Base-by-base conservation (phyloP, 495 filamentous ascomycete genomes). In the Xeromyces bisporus region DNA sequence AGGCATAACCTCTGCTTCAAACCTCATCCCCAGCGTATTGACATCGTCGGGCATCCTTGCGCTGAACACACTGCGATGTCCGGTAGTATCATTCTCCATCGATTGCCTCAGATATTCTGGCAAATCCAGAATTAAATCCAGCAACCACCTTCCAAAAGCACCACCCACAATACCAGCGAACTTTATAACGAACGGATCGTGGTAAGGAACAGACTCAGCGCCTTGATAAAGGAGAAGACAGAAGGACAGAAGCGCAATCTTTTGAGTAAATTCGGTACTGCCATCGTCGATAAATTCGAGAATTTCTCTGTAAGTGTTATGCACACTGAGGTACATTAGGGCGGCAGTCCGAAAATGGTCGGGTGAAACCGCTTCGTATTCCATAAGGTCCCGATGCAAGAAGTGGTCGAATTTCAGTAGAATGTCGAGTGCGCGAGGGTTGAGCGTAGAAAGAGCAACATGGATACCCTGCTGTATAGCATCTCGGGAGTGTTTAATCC, bases 401-500 rank as follows among this genome's bases (percentile, higher is more conserved):
- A n/a, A n/a, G n/a, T n/a, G n/a, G n/a, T n/a, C n/a, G n/a, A n/a
- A n/a, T n/a, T n/a, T n/a, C n/a, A n/a, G n/a, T n/a, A n/a, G n/a
- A n/a, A n/a, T n/a, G n/a, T n/a, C n/a, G 2, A 62, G 39, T 0
- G 54, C 57, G 9, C 34, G 18, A 20, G 28, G 23, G 17, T 64
- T 54, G 16, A 45, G 35, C 2, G 43, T 35, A 6, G 36, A 23
- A 12, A 64, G 42, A 2, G 59, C 56, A 0, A 38, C 47, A 10
- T 39, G 38, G 26, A 64, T 48, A 6, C 59, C 59, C n/a, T 50
- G 28, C 15, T 62, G n/a, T n/a, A n/a, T n/a, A n/a, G n/a, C n/a
- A n/a, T n/a, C n/a, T n/a, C n/a, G n/a, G n/a, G n/a, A n/a, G n/a
- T n/a, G n/a, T n/a, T n/a, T n/a, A n/a, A n/a, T n/a, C n/a, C n/a